phyloP scores from a whole-genome alignment of 1,139 yeast species.

The Geotrichum reessii region DNA sequence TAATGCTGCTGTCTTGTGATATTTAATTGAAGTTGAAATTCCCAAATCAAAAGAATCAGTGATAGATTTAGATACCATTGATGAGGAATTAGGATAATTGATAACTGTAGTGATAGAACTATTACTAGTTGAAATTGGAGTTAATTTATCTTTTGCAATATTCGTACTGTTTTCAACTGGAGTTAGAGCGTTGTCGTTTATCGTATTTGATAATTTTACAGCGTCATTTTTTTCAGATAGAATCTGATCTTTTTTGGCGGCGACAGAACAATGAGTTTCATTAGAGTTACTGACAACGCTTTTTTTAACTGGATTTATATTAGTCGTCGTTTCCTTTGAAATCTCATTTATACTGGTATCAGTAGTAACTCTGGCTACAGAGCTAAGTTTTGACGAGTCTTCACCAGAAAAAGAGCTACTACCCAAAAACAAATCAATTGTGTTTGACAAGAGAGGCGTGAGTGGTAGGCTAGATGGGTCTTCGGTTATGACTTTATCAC shows the following conservation, averaged over 20 bases:
- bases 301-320: too few relatives aligned
- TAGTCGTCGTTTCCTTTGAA: neutral
- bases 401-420: neutral
- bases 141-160: neutral
- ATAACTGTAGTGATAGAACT: too few relatives aligned
- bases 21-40: too few relatives aligned
- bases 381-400: neutral
- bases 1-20: too few relatives aligned
- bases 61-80: too few relatives aligned
- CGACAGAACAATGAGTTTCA: neutral
- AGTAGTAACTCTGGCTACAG: too few relatives aligned
- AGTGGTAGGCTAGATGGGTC: neutral
- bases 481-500: too few relatives aligned
- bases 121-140: too few relatives aligned
- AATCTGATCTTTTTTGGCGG: neutral
- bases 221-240: neutral
- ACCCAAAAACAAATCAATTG: neutral
- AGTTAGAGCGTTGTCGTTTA: neutral
- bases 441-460: neutral
- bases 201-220: neutral
- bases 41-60: too few relatives aligned
- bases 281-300: neutral
- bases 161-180: neutral
- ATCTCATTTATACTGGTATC: neutral
- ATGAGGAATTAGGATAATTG: too few relatives aligned